phyloP scores from a whole-genome alignment of 2,329 filamentous ascomycete genomes.

The Exserohilum turcica region DNA sequence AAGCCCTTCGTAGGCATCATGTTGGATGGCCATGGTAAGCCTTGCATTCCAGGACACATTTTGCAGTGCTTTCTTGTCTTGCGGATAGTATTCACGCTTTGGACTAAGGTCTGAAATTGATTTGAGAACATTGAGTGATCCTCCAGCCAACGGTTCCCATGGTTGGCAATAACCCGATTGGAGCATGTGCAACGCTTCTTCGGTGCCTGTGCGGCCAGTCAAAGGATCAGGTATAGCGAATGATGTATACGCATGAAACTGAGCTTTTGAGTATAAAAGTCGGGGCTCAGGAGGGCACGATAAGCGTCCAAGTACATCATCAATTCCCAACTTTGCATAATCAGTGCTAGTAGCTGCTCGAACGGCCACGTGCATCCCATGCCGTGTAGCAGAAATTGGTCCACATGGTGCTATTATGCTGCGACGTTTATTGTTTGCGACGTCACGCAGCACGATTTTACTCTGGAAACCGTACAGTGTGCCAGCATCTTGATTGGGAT shows the following conservation, averaged over 20 bases:
- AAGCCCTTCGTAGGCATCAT: constrained; percentile 24
- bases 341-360: constrained; percentile 22
- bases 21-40: constrained; percentile 39
- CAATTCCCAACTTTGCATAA: constrained; percentile 59
- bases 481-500: constrained; percentile 60
- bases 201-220: constrained; percentile 57
- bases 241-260: constrained; percentile 60
- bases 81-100: constrained; percentile 52
- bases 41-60: constrained; percentile 48
- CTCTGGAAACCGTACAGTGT: constrained; percentile 63
- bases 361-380: constrained; percentile 52
- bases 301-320: constrained; percentile 59
- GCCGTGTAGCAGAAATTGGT: constrained; percentile 38
- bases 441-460: constrained; percentile 60
- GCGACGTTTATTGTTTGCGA: constrained; percentile 45
- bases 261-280: constrained; percentile 62
- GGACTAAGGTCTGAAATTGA: constrained; percentile 41
- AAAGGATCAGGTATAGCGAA: constrained; percentile 57
- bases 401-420: constrained; percentile 60
- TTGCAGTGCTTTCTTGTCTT: constrained; percentile 49
- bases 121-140: constrained; percentile 18
- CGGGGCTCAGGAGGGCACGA: constrained; percentile 61
- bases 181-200: constrained; percentile 57
- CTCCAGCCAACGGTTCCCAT: constrained; percentile 15
- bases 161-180: constrained; percentile 53